A percentile compares a stretch with the other conserved stretches of the same genome.
These are phyloP conservation scores for Bassia scoparia DNA, from an alignment of 148 eudicot genomes.

Conservation along the genomic window DNA sequence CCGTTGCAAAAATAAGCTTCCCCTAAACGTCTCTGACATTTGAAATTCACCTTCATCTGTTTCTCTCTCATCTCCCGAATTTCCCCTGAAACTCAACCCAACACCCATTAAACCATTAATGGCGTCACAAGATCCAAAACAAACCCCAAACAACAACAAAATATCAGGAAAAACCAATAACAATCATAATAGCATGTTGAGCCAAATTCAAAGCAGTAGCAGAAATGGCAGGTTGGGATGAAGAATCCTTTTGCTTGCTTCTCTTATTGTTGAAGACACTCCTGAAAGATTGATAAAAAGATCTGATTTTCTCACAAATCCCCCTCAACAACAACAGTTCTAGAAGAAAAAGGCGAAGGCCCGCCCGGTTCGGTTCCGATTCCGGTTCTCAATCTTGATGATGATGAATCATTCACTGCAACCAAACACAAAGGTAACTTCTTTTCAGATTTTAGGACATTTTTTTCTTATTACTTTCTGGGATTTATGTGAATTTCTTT, in stretches of 20 bases:
- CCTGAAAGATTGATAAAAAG: conserved; percentile 63
- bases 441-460: neutral
- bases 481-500: neutral
- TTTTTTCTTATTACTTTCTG: neutral
- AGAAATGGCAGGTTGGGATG: conserved; percentile 92
- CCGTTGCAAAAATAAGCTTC: neutral
- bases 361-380: conserved; percentile 43
- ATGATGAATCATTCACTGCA: conserved; percentile 31
- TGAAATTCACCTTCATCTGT: neutral
- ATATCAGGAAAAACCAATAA: neutral
- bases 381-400: conserved; percentile 62
- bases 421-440: conserved; percentile 20
- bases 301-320: conserved; percentile 42
- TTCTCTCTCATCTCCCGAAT: neutral
- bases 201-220: conserved; percentile 81
- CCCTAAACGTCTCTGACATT: neutral
- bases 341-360: conserved; percentile 73
- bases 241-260: conserved; percentile 63
- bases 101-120: neutral
- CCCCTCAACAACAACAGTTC: conserved; percentile 51
- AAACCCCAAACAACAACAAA: neutral
- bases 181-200: conserved; percentile 30
- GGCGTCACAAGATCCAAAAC: neutral
- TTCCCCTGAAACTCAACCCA: neutral
- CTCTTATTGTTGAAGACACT: conserved; percentile 69